These are phyloP conservation scores for Salvia miltiorrhiza DNA, from an alignment of 257 asterid genomes.

Conservation along the genomic window DNA sequence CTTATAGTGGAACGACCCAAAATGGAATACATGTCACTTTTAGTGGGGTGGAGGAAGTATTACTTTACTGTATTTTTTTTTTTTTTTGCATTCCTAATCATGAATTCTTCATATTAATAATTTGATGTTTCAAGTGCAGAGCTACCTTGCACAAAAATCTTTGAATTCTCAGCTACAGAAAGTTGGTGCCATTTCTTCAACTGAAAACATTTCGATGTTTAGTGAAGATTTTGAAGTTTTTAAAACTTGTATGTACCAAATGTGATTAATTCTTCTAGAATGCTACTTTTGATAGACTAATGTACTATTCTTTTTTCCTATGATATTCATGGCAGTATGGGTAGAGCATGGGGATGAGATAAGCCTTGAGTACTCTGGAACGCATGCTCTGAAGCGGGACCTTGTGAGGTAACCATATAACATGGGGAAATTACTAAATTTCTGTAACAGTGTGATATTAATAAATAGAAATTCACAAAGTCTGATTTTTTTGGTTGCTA, in stretches of 20 bases:
- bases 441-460: not conserved
- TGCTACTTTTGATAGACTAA: slow-evolving; percentile 1
- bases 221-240: slow-evolving; percentile 70
- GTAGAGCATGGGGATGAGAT: slow-evolving; percentile 95
- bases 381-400: slow-evolving; percentile 91
- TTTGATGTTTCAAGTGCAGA: slow-evolving; percentile 50
- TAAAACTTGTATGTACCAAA: slow-evolving; percentile 55
- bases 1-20: no score
- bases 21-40: no score
- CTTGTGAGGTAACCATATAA: slow-evolving; percentile 89
- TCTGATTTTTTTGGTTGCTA: slow-evolving; percentile 8
- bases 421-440: slow-evolving; percentile 1
- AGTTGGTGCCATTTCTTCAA: slow-evolving; percentile 62
- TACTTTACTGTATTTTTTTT: not conserved
- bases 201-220: slow-evolving; percentile 66
- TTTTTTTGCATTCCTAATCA: not conserved
- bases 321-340: slow-evolving; percentile 65
- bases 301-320: slow-evolving; percentile 6
- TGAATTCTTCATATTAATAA: slow-evolving; percentile 15
- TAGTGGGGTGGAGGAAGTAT: no score
- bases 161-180: slow-evolving; percentile 76
- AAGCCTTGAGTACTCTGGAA: slow-evolving; percentile 95
- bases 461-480: slow-evolving; percentile 6
- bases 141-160: slow-evolving; percentile 82
- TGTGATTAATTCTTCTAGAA: slow-evolving; percentile 10